These are phyloP conservation scores for Saccharomycopsis fodiens DNA, from an alignment of 805 yeast species.

Conservation along the genomic window DNA sequence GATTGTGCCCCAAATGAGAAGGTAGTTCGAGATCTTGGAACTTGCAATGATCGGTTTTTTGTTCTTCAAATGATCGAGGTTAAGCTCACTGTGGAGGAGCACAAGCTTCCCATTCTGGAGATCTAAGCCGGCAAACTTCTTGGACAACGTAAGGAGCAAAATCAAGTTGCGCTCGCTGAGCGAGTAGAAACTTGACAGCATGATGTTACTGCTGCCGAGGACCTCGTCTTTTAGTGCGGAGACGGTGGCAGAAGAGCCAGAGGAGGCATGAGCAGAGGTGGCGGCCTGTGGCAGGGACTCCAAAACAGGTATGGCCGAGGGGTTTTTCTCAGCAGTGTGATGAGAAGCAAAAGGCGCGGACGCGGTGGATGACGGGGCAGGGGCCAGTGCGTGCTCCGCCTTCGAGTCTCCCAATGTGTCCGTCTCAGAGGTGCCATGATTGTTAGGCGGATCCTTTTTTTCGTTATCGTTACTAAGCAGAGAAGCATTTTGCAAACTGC, in stretches of 20 bases:
- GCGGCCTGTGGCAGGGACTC: background rate
- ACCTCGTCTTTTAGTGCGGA: background rate
- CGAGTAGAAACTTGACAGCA: conserved; percentile 20
- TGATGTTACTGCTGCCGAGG: conserved; percentile 13
- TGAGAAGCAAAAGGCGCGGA: too few relatives aligned
- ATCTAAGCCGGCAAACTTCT: conserved; percentile 18
- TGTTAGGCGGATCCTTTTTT: background rate
- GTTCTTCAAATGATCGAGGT: conserved; percentile 1
- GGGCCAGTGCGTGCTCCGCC: background rate
- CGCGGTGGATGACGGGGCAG: background rate
- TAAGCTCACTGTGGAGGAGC: background rate
- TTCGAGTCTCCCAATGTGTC: background rate
- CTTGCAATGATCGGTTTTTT: conserved; percentile 8
- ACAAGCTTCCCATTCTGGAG: conserved; percentile 10
- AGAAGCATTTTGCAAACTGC: conserved; percentile 4
- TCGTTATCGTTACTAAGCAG: conserved; percentile 4
- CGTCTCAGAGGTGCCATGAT: too few relatives aligned
- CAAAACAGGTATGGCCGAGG: background rate
- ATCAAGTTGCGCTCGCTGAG: conserved; percentile 20
- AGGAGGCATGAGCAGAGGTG: background rate
- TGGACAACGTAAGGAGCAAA: conserved; percentile 17
- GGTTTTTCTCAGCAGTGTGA: background rate
- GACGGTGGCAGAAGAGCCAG: background rate
- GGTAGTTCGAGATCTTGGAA: conserved; percentile 19
- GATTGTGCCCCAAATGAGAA: conserved; percentile 21